phyloP scores from a whole-genome alignment of 164 flowering plant species.

The Protea cynaroides region DNA sequence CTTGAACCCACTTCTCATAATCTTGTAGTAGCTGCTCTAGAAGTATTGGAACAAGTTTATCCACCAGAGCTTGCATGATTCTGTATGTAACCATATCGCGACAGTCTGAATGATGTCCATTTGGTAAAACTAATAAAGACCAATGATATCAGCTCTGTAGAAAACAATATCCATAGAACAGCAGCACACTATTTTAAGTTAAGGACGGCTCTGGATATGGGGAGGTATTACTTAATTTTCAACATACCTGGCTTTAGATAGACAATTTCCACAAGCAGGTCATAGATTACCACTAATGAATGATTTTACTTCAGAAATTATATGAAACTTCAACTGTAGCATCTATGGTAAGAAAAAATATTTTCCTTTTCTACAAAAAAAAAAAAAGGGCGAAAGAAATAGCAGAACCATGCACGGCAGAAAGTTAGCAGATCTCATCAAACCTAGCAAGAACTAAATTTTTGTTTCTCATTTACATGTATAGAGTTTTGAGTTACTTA shows the following conservation, averaged over 20 bases:
- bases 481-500: conserved; percentile 26
- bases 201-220: not conserved
- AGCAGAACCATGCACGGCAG: not conserved
- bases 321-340: no score
- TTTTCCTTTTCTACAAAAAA: not conserved
- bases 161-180: no score
- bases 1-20: conserved; percentile 53
- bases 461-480: not conserved
- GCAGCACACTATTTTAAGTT: not conserved
- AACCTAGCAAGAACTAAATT: not conserved
- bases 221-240: not conserved
- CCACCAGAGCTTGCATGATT: conserved; percentile 63
- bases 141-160: not conserved
- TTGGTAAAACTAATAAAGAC: not conserved
- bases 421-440: not conserved
- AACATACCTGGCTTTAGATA: not conserved
- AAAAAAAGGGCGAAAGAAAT: no score
- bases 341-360: no score
- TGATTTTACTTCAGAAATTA: no score
- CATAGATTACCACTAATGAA: not conserved
- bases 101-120: not conserved
- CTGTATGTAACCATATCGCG: conserved; percentile 24
- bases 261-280: not conserved
- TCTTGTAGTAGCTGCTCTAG: conserved; percentile 55
- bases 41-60: conserved; percentile 57